Base-by-base conservation (phyloP, 2,329 filamentous ascomycete species). In the Talaromyces islandicus region DNA sequence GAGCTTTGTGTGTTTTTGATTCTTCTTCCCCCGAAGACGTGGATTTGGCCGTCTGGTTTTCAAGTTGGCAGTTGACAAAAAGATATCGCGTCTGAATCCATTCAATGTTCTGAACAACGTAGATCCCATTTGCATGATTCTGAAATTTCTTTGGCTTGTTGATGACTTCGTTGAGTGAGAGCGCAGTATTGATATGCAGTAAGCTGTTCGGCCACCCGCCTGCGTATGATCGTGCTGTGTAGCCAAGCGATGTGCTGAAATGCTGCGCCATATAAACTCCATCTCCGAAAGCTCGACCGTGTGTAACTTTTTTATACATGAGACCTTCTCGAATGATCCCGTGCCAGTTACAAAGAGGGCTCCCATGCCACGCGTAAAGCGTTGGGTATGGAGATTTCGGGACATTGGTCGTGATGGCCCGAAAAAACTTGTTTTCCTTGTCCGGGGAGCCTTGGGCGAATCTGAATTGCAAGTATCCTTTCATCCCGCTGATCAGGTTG, bases 81-180 rank as follows among this genome's bases (percentile, higher is more conserved):
- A 97, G 80, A 72, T 95, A 96, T 50, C 92, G 84, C 27, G 91
- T 92, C 69, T 95, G 91, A 61, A 96, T 92, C 92, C 92, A 97
- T 68, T 95, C 88, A 10, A 88, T 76, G 51, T 91, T 80, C 27
- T 83, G 71, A 1, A 96, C 86, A 9, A 96, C 92, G 53, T 61
- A 90, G 86, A 74, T 87, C 85, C 0, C 88, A 88, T 0, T 0
- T 64, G 0, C 21, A 21, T 9, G 66, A 63, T 77, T 81, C 5
- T 81, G 72, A 67, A 90, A 96, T 51, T 87, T 68, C 0, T 71
- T 56, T 0, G 91, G 86, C 0, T 81, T 80, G 69, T 96, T 96
- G 68, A 96, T 85, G 51, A 97, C 86, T 71, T 97, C 92, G 67
- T 92, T 94, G 52, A 97, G 76, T 32, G 90, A 89, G 51, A 96